Evolutionary conservation across 192 early-diverging fungal genomes (phyloP), one percentile per base, ranked within the genome.

Genomic region (Coemansia sp.): DNA sequence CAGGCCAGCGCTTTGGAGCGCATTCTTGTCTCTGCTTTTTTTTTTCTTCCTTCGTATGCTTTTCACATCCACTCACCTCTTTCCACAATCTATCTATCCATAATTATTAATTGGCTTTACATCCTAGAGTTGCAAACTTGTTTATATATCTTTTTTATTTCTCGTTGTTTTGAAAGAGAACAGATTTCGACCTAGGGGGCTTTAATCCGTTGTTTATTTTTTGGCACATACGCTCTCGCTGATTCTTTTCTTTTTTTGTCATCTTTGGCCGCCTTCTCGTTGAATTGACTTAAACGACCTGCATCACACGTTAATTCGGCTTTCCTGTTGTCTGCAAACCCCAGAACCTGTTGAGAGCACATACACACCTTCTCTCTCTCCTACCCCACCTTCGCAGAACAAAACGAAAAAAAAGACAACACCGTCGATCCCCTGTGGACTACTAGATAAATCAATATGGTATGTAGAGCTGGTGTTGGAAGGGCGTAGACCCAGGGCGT

Each of bases 381-480:
- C 2, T 15, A 45, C 8, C 41, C 41, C 41, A 42, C 6, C 41
- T 15, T 5, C 8, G 32, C 32, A 32, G 32, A 32, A 32, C 32
- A 32, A 32, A 32, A 22, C 22, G 12, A 41, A 61, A 19, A 61
- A 46, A 67, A 67, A 13, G 21, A 13, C n/a, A 32, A 6, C 43
- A 6, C 15, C 3, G 21, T 45, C 26, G 51, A 19, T 54, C 26
- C 22, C 19, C 26, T 4, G 19, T 12, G 22, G 21, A 54, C 36
- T 62, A 51, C 39, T 63, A 49, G 46, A 63, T 52, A 65, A 52
- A 54, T 21, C 62, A 37, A 40, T 41, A 40, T 65, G 47, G 52
- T 65, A 54, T 54, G 48, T 65, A 21, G 63, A 36, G 15, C 21
- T 55, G 26, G 4, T 36, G 6, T 52, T 47, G 36, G 19, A 13